Conservation (phyloP, 1,284 basidiomycete species). For the Ceratobasidium theobromae region DNA sequence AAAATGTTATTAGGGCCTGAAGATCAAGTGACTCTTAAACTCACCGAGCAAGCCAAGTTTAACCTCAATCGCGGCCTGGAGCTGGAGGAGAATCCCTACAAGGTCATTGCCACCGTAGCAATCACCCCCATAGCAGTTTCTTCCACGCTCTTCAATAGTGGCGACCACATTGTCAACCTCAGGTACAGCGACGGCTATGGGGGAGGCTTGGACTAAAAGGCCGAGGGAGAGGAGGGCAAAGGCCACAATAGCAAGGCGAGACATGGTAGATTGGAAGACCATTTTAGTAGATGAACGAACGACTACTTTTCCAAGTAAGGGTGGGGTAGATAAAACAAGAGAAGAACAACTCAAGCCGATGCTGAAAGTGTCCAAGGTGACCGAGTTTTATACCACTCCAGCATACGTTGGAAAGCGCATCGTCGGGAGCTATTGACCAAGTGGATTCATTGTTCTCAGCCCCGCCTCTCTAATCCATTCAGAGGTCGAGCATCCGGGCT, state of each 20-base stretch:
- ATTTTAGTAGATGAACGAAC: not conserved
- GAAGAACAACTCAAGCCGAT: constrained; percentile 14
- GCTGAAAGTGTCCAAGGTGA: not conserved
- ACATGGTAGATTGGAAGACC: constrained; percentile 10
- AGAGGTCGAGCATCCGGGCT: not conserved
- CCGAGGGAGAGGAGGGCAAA: constrained; percentile 11
- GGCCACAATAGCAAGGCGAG: constrained; percentile 17
- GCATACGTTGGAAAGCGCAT: too few relatives aligned
- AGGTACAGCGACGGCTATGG: constrained; percentile 5
- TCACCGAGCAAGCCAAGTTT: constrained; percentile 20
- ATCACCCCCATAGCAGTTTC: not conserved
- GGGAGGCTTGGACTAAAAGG: constrained; percentile 8
- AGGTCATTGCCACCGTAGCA: constrained; percentile 18
- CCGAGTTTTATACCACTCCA: not conserved
- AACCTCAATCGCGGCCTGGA: constrained; percentile 14
- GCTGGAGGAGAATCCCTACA: constrained; percentile 12
- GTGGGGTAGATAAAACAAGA: not conserved
- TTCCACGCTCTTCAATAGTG: constrained; percentile 9
- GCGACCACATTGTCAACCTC: not conserved
- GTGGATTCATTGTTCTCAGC: too few relatives aligned
- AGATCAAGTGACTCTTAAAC: not conserved
- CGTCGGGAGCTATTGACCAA: too few relatives aligned
- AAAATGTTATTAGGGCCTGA: not conserved
- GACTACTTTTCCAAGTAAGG: not conserved
- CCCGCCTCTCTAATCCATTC: too few relatives aligned